Evolutionary conservation across 306 rosid genomes (phyloP).

Genomic region (Cicer judaicum): DNA sequence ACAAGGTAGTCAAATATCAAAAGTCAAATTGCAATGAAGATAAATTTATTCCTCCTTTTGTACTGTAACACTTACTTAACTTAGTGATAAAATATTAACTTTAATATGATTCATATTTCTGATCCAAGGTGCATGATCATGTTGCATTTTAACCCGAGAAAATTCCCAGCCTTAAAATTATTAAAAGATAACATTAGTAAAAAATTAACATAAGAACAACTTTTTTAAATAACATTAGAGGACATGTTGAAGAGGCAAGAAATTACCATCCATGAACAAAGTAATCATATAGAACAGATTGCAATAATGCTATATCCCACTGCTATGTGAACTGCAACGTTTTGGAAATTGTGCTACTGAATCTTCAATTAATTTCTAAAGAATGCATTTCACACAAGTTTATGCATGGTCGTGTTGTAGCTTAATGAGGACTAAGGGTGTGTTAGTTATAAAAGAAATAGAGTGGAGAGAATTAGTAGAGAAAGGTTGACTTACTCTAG

Average conservation of each 20-base stretch:
- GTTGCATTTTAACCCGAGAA: not conserved
- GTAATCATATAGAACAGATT: constrained; percentile 23
- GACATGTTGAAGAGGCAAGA: constrained; percentile 23
- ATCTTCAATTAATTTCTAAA: constrained; percentile 17
- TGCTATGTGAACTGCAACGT: constrained; percentile 17
- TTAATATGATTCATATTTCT: constrained; percentile 9
- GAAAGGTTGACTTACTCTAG: not conserved
- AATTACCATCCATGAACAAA: constrained; percentile 23
- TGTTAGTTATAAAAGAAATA: not conserved
- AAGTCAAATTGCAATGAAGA: constrained; percentile 29
- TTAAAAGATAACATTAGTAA: constrained; percentile 9
- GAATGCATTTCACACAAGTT: not conserved
- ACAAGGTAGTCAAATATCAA: constrained; percentile 37
- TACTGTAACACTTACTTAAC: constrained; percentile 13
- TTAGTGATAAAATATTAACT: not conserved
- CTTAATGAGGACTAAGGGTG: constrained; percentile 5
- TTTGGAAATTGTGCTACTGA: constrained; percentile 14
- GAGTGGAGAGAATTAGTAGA: constrained; percentile 2
- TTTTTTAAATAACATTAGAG: not conserved
- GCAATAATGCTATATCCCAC: constrained; percentile 18
- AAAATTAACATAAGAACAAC: not conserved
- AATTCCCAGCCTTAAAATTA: not conserved
- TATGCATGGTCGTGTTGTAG: not conserved
- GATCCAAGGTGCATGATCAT: not conserved
- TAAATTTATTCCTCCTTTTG: constrained; percentile 15